Conservation (phyloP, 345 rosid species). For the Durio zibethinus region DNA sequence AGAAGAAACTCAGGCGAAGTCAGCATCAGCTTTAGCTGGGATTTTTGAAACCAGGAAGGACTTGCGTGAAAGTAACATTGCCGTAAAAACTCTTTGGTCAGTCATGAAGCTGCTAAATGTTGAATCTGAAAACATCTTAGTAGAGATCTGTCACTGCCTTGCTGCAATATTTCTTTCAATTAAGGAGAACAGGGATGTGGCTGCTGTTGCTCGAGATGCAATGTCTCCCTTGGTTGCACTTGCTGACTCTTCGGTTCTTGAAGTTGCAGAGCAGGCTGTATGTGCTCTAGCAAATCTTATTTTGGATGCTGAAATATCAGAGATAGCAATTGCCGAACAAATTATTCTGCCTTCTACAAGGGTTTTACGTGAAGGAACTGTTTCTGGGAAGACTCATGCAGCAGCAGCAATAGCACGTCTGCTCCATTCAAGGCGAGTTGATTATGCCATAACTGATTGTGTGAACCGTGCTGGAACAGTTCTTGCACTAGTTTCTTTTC, state of each 20-base stretch:
- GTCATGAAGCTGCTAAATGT: conserved; percentile 70
- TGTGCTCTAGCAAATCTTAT: conserved; percentile 96
- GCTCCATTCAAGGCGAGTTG: conserved; percentile 64
- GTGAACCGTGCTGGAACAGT: conserved; percentile 91
- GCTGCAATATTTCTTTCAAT: conserved; percentile 89
- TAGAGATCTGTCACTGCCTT: conserved; percentile 72
- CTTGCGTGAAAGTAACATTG: conserved; percentile 85
- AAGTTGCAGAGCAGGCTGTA: conserved; percentile 91
- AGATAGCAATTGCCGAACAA: conserved; percentile 69
- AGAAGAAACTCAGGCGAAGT: conserved; percentile 95
- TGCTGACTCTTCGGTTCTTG: conserved; percentile 73
- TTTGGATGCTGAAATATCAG: conserved; percentile 78
- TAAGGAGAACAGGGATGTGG: conserved; percentile 89
- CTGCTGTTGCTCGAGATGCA: conserved; percentile 78
- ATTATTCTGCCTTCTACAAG: conserved; percentile 89
- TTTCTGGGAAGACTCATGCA: conserved; percentile 88
- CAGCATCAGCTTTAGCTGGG: conserved; percentile 92
- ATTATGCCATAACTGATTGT: conserved; percentile 70
- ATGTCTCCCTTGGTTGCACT: conserved; percentile 61
- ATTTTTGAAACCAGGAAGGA: conserved; percentile 79
- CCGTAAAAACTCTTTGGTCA: conserved; percentile 70
- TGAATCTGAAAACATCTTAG: conserved; percentile 77
- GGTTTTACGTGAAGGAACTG: conserved; percentile 85
- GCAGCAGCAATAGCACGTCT: conserved; percentile 96
- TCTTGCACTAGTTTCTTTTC: conserved; percentile 87